Conservation (phyloP, 2,329 filamentous ascomycete species). For the Fusarium piperis region DNA sequence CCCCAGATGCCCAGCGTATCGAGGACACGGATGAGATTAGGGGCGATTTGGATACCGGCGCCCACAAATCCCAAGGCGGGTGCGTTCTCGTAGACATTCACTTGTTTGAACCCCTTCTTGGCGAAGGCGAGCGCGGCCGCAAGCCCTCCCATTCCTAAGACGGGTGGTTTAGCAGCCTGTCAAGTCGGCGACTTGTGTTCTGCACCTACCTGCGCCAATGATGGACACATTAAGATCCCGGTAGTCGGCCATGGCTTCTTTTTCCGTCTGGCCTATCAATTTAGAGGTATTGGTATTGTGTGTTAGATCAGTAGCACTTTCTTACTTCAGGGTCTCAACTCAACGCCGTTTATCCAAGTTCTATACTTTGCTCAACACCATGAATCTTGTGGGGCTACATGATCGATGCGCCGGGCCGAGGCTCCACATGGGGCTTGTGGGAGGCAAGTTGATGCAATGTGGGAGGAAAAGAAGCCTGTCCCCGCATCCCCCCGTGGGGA, state of each 20-base stretch:
- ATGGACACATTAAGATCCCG: constrained; percentile 3
- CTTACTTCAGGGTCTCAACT: not conserved
- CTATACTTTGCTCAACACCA: not conserved
- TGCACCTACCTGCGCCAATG: constrained; percentile 11
- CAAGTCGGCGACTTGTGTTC: rapidly evolving
- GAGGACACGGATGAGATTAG: constrained; percentile 23
- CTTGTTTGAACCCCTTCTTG: constrained; percentile 24
- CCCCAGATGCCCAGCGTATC: constrained; percentile 19
- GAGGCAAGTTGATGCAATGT: not conserved
- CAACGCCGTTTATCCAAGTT: not conserved
- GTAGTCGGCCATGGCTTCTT: not conserved
- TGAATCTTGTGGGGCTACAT: not conserved
- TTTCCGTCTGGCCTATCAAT: not conserved
- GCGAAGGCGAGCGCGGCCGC: constrained; percentile 18
- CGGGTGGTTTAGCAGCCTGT: not conserved
- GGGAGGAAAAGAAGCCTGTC: not conserved
- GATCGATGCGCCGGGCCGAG: not conserved
- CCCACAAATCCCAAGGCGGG: constrained; percentile 23
- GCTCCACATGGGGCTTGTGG: not conserved
- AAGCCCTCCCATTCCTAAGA: constrained; percentile 25
- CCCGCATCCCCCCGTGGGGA: not conserved
- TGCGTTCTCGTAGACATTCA: constrained; percentile 22
- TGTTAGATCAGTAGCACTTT: not conserved
- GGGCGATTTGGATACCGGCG: constrained; percentile 26
- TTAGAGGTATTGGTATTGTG: not conserved